phyloP scores from a whole-genome alignment of 2,329 filamentous ascomycete species.

The Didymella glomerata region DNA sequence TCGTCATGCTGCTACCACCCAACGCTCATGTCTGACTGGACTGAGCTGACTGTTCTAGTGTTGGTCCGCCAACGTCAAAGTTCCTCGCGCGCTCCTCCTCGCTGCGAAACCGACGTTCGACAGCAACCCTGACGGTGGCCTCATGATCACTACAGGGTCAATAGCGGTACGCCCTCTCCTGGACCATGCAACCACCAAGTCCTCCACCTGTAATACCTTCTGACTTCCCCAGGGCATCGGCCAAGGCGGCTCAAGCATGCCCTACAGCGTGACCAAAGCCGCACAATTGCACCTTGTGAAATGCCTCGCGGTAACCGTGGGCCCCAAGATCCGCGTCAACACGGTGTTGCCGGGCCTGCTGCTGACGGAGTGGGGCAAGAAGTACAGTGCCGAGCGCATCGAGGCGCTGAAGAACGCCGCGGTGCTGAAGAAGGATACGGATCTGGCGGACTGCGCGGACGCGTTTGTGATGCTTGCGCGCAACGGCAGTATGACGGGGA shows the following conservation, averaged over 20 bases:
- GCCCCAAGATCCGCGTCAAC: constrained; percentile 70
- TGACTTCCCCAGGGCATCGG: constrained; percentile 53
- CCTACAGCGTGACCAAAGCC: constrained; percentile 81
- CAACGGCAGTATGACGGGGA: constrained; percentile 61
- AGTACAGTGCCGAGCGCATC: constrained; percentile 66
- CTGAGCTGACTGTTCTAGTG: constrained; percentile 56
- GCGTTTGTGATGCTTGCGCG: constrained; percentile 64
- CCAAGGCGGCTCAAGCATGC: constrained; percentile 66
- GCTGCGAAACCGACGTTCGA: constrained; percentile 67
- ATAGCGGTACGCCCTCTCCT: constrained; percentile 59
- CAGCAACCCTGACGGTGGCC: constrained; percentile 68
- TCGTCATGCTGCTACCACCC: too few species aligned
- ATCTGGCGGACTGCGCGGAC: constrained; percentile 63
- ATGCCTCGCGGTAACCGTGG: constrained; percentile 69
- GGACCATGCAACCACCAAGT: too few species aligned
- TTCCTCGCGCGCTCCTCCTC: constrained; percentile 60
- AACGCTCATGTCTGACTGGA: too few species aligned
- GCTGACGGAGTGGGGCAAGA: constrained; percentile 66
- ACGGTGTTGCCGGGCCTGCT: constrained; percentile 71
- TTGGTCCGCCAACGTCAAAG: constrained; percentile 69
- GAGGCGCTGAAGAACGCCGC: constrained; percentile 63
- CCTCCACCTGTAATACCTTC: too few species aligned
- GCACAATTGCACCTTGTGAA: constrained; percentile 74
- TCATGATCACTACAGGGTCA: constrained; percentile 69
- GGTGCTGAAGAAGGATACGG: constrained; percentile 66